phyloP scores from a whole-genome alignment of 768 basidiomycete genomes.

The Auricularia auricula-judae region DNA sequence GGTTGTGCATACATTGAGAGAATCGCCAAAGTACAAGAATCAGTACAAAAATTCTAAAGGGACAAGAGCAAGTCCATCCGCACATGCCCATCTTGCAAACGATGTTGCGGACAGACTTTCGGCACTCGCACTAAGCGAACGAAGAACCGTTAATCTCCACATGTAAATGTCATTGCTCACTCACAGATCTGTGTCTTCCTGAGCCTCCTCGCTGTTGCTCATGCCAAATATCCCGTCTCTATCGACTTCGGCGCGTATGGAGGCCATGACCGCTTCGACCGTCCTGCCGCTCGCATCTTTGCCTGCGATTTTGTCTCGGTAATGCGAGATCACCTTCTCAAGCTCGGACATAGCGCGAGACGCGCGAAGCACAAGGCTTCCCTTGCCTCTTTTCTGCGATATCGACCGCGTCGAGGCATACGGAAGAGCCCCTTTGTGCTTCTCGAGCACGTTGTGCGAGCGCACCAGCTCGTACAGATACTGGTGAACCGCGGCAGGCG shows the following conservation, averaged over 20 bases:
- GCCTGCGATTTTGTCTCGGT: not conserved
- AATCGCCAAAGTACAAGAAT: not conserved
- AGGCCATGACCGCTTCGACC: slow-evolving; percentile 45
- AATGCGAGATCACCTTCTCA: not conserved
- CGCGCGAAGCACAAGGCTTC: slow-evolving; percentile 16
- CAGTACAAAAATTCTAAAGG: slow-evolving; percentile 12
- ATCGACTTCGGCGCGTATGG: slow-evolving; percentile 51
- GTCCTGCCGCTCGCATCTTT: slow-evolving; percentile 29
- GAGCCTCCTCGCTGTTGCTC: slow-evolving; percentile 22
- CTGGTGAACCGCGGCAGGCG: slow-evolving; percentile 43
- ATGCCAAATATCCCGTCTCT: slow-evolving; percentile 35
- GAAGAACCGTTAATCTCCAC: not conserved
- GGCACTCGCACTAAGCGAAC: slow-evolving; percentile 25
- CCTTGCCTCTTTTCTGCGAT: slow-evolving; percentile 21
- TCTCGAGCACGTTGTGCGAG: slow-evolving; percentile 36
- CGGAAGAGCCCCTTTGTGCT: slow-evolving; percentile 32
- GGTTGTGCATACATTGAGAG: no score
- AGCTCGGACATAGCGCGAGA: slow-evolving; percentile 1
- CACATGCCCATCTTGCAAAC: slow-evolving; percentile 46
- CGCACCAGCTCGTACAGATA: slow-evolving; percentile 63
- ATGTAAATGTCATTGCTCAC: slow-evolving; percentile 6
- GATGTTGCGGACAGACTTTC: slow-evolving; percentile 33
- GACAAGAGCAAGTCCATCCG: slow-evolving; percentile 46
- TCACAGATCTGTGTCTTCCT: slow-evolving; percentile 9
- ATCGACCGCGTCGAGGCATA: slow-evolving; percentile 25